Evolutionary conservation across 768 basidiomycete species (phyloP), one percentile per base, ranked within the genome.

Genomic region (Trichaptum fuscoviolaceum): DNA sequence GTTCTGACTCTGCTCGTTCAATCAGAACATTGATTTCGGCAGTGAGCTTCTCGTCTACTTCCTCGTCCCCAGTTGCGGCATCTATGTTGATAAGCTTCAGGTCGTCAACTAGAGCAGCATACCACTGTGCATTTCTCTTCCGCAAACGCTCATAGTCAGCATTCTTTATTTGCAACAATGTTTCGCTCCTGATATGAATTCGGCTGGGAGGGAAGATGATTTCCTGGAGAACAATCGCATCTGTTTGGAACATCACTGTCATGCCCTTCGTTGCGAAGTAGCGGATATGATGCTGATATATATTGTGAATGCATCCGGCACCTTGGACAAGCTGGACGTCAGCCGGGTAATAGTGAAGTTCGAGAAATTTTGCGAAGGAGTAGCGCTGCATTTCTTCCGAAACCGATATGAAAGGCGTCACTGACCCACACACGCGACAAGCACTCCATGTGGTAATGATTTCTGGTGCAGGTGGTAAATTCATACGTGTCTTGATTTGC

Each of bases 351-450:
- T 98, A 98, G 73, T 95, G 92, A 27, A 96, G 86, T 74, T 99
- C 96, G 30, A 99, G 84, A 75, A 96, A 99, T 71, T 97, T 96
- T 36, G 91, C 93, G 74, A 98, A 96, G 5, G 96, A 98, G 74
- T 96, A 95, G 65, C 90, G 82, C 72, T 93, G 91, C 83, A 96
- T 95, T 75, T 96, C 95, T 71, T 93, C 90, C 1, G 93, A 93
- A 52, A 94, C 87, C 6, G 89, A 90, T 70, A 95, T 91, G 77
- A 95, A 92, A 1, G 93, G 92, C 2, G 93, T 95, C 0, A 89
- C 89, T 6, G 82, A 90, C 34, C 84, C 88, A 74, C 87, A 93
- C 26, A 89, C 77, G 66, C 89, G 85, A 76, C 97, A 99, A 7
- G 87, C 84, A 72, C 90, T 94, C 92, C 93, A 98, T 4, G 96